Evolutionary conservation across 768 basidiomycete species (phyloP).

Genomic region (Sporobolomyces phaffii): DNA sequence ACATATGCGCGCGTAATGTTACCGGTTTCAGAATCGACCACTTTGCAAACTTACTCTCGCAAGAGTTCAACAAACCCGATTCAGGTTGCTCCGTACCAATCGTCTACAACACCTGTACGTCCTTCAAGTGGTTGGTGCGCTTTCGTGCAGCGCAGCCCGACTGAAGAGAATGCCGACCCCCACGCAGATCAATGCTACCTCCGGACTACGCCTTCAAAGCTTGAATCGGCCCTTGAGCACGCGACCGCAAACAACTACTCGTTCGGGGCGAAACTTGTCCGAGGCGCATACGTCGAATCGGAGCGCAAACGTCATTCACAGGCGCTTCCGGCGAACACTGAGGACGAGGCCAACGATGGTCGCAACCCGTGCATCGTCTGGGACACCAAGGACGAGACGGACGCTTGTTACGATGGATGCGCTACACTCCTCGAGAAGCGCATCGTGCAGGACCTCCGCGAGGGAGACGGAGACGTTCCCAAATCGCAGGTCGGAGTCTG

Average conservation of each 20-base stretch:
- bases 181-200: constrained; percentile 35
- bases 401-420: constrained; percentile 41
- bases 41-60: constrained; percentile 35
- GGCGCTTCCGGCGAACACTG: background rate
- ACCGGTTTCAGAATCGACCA: constrained; percentile 36
- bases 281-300: constrained; percentile 42
- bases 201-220: constrained; percentile 31
- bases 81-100: constrained; percentile 3
- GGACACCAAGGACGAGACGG: constrained; percentile 42
- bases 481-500: constrained; percentile 33
- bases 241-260: constrained; percentile 38
- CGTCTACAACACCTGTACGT: constrained; percentile 33
- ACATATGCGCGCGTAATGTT: too few species aligned
- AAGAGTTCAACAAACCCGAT: constrained; percentile 42
- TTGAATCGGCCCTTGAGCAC: constrained; percentile 34
- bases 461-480: background rate
- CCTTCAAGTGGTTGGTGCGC: too few species aligned
- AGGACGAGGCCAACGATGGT: too few species aligned
- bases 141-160: background rate
- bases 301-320: constrained; percentile 30
- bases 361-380: constrained; percentile 42
- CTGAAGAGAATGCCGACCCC: background rate
- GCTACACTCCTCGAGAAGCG: constrained; percentile 35
- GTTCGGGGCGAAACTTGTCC: constrained; percentile 43
- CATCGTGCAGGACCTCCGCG: constrained; percentile 28